Percentiles rank a stretch among this genome's conserved stretches.
Conservation (phyloP, 78 protist genomes). For the Dictyostelium purpureum region DNA sequence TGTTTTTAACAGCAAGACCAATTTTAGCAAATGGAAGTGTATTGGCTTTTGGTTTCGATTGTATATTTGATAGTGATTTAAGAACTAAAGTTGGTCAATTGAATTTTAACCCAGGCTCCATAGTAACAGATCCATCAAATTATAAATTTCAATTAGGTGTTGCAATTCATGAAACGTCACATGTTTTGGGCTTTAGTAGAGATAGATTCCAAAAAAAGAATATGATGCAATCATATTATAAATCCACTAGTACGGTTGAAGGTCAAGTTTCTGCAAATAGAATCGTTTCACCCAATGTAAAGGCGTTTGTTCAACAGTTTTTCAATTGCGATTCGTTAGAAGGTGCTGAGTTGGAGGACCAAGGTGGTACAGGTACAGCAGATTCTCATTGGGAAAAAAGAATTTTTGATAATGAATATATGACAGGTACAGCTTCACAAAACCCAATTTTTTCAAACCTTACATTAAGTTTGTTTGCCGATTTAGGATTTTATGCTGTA, state of each 20-base stretch:
- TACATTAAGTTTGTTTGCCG: constrained; percentile 38
- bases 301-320: not conserved
- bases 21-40: constrained; percentile 6
- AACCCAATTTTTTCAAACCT: constrained; percentile 47
- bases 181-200: constrained; percentile 75
- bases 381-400: constrained; percentile 82
- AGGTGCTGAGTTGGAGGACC: constrained; percentile 79
- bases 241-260: not conserved
- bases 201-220: not conserved
- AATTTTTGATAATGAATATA: constrained; percentile 57
- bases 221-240: not conserved
- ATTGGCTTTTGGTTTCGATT: constrained; percentile 58
- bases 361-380: constrained; percentile 76
- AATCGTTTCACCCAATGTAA: constrained; percentile 56
- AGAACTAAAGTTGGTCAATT: constrained; percentile 29
- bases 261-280: not conserved
- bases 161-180: constrained; percentile 77
- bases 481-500: constrained; percentile 41
- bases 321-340: constrained; percentile 54
- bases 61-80: not conserved
- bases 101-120: constrained; percentile 70
- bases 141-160: constrained; percentile 1
- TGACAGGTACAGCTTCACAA: constrained; percentile 55
- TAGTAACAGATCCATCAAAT: not conserved
- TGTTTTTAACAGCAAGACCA: constrained; percentile 52